These are phyloP conservation scores for Huntiella omanensis DNA, from an alignment of 2,329 filamentous ascomycete species.

Conservation along the genomic window DNA sequence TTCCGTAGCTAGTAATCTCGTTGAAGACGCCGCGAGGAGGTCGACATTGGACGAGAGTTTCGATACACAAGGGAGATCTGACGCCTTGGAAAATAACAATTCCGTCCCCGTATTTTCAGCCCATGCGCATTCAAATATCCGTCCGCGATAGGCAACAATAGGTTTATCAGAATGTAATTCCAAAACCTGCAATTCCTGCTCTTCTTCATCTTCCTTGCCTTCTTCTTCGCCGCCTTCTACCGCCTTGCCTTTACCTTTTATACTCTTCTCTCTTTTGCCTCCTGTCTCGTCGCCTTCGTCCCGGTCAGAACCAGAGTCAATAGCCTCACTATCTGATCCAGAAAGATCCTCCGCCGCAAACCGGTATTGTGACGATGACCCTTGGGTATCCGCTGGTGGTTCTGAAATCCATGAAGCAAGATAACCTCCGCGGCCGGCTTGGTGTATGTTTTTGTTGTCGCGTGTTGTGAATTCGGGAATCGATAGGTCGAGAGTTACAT, in stretches of 20 bases:
- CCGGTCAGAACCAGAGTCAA: constrained; percentile 18
- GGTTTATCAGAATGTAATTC: constrained; percentile 62
- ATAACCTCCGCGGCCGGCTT: constrained; percentile 13
- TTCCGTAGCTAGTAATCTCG: constrained; percentile 50
- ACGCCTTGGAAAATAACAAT: constrained; percentile 44
- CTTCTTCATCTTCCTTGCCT: constrained; percentile 6
- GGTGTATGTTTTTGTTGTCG: constrained; percentile 9
- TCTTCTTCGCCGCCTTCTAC: constrained; percentile 2
- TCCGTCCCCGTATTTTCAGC: constrained; percentile 69
- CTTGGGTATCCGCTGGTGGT: not conserved
- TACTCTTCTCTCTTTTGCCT: not conserved
- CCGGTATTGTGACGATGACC: constrained; percentile 7
- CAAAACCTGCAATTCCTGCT: constrained; percentile 51
- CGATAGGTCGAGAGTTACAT: constrained; percentile 44
- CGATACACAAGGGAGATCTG: constrained; percentile 27
- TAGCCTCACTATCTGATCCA: constrained; percentile 16
- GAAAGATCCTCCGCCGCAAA: constrained; percentile 13
- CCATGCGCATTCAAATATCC: constrained; percentile 67
- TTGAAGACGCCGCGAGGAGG: constrained; percentile 50
- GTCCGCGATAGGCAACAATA: constrained; percentile 59
- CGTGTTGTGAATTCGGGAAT: constrained; percentile 31
- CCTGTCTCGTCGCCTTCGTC: constrained; percentile 3
- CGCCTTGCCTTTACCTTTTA: not conserved
- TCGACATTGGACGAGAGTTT: constrained; percentile 42
- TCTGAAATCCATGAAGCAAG: constrained; percentile 16